Base-by-base conservation (phyloP, 352 stramenopile genomes). In the Globisporangium spiculum region DNA sequence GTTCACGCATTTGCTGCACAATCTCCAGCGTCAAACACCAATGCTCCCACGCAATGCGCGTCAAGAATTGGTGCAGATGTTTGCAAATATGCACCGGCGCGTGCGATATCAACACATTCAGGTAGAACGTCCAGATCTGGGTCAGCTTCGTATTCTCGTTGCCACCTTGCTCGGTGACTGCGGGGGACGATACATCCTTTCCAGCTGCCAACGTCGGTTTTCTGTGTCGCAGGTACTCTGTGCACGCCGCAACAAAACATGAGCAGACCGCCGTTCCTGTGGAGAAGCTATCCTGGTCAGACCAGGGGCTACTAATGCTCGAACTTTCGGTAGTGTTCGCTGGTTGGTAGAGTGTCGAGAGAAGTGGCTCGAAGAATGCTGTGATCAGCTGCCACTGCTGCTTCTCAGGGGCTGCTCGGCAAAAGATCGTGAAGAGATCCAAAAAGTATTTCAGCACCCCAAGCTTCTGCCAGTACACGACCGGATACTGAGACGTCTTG, bases 21-120 rank as follows among this genome's bases (percentile, higher is more conserved):
- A 90, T 90, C 36, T 93, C 87, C 18, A 94, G 75, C 6, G 83
- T 92, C 34, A 96, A 65, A 41, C 83, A 88, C 89, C 89, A 96
- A 53, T 94, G 80, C 32, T 94, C 86, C 89, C 89, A 96, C 26
- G 78, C 80, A 44, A 96, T 67, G 4, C 89, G 78, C 9, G 84
- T 94, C 59, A 96, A 61, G 36, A 93, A 93, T 54, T 93, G 84
- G 48, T 93, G 81, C 54, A 95, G 86, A 26, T 86, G 80, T 57
- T 94, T 94, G 75, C 84, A 92, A 30, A 96, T 81, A 56, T 93
- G 77, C 8, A 84, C 79, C 2, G 87, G 86, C 0, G 89, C 84
- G 54, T 94, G 84, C 3, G 87, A 80, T 24, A 95, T 79, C 22
- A 96, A 70, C n/a, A 78, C 77, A 2, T 79, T 79, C 36, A 92